phyloP scores from a whole-genome alignment of 805 yeast genomes.

The Starmerella tilneyi region DNA sequence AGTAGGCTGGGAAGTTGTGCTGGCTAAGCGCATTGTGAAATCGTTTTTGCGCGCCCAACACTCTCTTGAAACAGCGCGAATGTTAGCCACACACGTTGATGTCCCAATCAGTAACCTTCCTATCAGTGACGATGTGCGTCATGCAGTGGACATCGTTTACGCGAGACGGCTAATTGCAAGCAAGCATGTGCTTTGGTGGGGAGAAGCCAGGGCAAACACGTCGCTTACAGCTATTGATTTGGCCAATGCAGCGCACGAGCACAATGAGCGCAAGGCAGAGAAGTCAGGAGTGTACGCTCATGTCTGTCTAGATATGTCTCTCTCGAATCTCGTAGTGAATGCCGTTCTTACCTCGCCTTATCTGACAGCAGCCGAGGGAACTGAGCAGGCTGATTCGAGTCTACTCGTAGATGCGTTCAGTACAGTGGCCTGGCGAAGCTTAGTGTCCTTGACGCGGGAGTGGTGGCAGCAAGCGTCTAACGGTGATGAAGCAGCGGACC shows the following conservation, averaged over 20 bases:
- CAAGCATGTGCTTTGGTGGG: conserved; percentile 88
- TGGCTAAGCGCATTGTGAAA: conserved; percentile 54
- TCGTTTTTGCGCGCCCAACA: conserved; percentile 64
- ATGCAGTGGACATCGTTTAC: conserved; percentile 73
- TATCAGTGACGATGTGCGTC: conserved; percentile 58
- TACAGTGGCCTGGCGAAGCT: conserved; percentile 55
- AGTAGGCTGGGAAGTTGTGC: conserved; percentile 32
- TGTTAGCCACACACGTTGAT: conserved; percentile 59
- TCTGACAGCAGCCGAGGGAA: conserved; percentile 30
- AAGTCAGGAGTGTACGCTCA: conserved; percentile 69
- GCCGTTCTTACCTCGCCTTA: conserved; percentile 76
- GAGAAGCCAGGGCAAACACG: conserved; percentile 55
- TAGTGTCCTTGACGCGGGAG: conserved; percentile 63
- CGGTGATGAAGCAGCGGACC: conserved; percentile 62
- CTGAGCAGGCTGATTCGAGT: conserved; percentile 26
- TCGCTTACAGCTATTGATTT: conserved; percentile 2
- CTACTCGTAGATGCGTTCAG: conserved; percentile 65
- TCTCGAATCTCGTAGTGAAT: conserved; percentile 73
- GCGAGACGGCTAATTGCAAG: conserved; percentile 62
- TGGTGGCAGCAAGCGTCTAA: conserved; percentile 71
- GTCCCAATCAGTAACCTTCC: conserved; percentile 81
- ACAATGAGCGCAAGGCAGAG: conserved; percentile 31
- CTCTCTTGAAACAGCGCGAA: conserved; percentile 58
- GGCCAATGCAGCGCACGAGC: neutral
- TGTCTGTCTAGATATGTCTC: conserved; percentile 64